Base-by-base conservation (phyloP, 805 yeast species). In the Wickerhamomyces kurtzmanii region DNA sequence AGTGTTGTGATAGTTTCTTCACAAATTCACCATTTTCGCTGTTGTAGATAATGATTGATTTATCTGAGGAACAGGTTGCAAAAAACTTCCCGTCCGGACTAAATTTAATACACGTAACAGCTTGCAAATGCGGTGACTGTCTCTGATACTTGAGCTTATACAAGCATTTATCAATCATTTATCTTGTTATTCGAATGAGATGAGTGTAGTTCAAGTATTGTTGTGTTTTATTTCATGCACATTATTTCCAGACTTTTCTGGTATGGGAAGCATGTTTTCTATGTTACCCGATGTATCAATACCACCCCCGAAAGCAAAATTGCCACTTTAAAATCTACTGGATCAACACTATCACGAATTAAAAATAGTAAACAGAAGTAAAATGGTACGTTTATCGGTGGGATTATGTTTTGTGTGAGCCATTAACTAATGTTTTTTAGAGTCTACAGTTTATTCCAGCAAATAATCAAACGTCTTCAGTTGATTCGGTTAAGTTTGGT, bases 391-490 rank as follows among this genome's bases (percentile, higher is more conserved):
- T n/a, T n/a, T n/a, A n/a, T n/a, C n/a, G n/a, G n/a, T n/a, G n/a
- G n/a, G n/a, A n/a, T n/a, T n/a, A n/a, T n/a, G n/a, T n/a, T n/a
- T n/a, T n/a, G n/a, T n/a, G n/a, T n/a, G n/a, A n/a, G n/a, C n/a
- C n/a, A n/a, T n/a, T n/a, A n/a, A n/a, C n/a, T n/a, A n/a, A n/a
- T n/a, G n/a, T n/a, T n/a, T n/a, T n/a, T n/a, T n/a, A n/a, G n/a
- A n/a, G n/a, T n/a, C n/a, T n/a, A n/a, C n/a, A n/a, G 59, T 35
- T 76, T 24, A 64, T 74, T 7, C 91, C 91, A 29, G 61, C 59
- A 21, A 53, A 57, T 32, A 42, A 57, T 17, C 63, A 65, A 35
- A 54, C 55, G 19, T 49, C 69, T 5, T 39, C 59, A 17, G 71
- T 79, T 24, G 62, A 68, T 42, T 62, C 75, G 27, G 64, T 67